Conservation (phyloP, 805 yeast species). For the Grigorovia transvaalensis region DNA sequence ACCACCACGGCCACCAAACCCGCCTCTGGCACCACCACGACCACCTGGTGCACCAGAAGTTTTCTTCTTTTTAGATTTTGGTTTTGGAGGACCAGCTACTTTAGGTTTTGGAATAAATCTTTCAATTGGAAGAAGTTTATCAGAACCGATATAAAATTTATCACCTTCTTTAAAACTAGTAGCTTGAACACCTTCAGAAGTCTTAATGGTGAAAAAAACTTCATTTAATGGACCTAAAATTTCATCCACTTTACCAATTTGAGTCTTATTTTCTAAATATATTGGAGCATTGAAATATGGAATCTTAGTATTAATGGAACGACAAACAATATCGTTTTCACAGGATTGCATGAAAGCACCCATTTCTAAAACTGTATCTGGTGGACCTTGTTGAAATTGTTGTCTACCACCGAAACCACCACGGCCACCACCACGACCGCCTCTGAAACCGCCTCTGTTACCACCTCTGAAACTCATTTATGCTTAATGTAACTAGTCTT, state of each 20-base stretch:
- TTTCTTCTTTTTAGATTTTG: slow-evolving; percentile 56
- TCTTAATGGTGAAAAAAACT: slow-evolving; percentile 94
- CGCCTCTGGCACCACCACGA: slow-evolving; percentile 35
- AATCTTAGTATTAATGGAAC: slow-evolving; percentile 84
- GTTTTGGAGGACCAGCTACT: slow-evolving; percentile 71
- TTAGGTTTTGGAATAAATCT: slow-evolving; percentile 96
- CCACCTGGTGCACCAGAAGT: slow-evolving; percentile 40
- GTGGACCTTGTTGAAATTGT: slow-evolving; percentile 82
- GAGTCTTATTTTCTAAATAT: slow-evolving; percentile 89
- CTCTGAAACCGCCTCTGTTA: slow-evolving; percentile 27
- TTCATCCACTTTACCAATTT: slow-evolving; percentile 96
- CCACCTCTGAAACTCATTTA: slow-evolving; percentile 32
- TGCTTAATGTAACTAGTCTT: not conserved
- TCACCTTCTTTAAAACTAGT: slow-evolving; percentile 89
- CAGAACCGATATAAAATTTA: slow-evolving; percentile 90
- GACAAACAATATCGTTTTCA: slow-evolving; percentile 96
- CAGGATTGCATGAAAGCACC: slow-evolving; percentile 86
- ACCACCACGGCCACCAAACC: slow-evolving; percentile 37
- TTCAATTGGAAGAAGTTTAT: slow-evolving; percentile 89
- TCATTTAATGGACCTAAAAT: slow-evolving; percentile 95
- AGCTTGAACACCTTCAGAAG: slow-evolving; percentile 94
- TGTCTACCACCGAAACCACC: slow-evolving; percentile 55
- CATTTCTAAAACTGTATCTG: slow-evolving; percentile 90
- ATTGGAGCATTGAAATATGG: slow-evolving; percentile 99
- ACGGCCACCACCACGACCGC: slow-evolving; percentile 32